Evolutionary conservation across 106 monocot genomes (phyloP), one percentile per base, ranked within the genome.

Genomic region (Allium fistulosum): DNA sequence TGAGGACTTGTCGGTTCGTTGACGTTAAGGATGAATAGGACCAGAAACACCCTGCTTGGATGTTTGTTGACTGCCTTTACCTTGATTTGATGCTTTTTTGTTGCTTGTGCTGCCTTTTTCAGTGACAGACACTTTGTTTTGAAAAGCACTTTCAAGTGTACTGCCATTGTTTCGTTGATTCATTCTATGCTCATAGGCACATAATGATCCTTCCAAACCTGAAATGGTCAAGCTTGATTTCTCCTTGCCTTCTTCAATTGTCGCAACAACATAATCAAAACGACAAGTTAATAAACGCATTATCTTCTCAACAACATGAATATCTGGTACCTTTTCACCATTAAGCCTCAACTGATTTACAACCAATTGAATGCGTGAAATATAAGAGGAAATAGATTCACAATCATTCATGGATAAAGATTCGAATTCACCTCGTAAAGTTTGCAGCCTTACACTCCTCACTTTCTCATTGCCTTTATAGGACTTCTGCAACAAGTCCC

Each of bases 391-490:
- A 28, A 28, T 28, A 28, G 1, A 28, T n/a, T 28, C 28, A 28
- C 28, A 28, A 28, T 28, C 28, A 65, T 61, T 17, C n/a, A 17
- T 26, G 14, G 61, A 61, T 17, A 61, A 45, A 27, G 37, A 13
- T 65, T 65, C 64, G 48, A 27, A 65, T 45, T 65, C 27, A 46
- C 27, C 11, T 65, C 64, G 14, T 65, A 65, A 65, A 13, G 64
- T 65, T 65, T 65, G 64, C 11, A 65, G 2, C 27, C 7, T 65
- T 45, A 65, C 64, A 27, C 37, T 65, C n/a, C 12, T 65, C 18
- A 65, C 64, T 45, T 65, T 65, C 46, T 65, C 64, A 18, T 11
- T 26, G 27, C 64, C 64, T 45, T 46, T 65, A 46, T 9, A 45
- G 9, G 45, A 22, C 48, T 11, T 45, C 37, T 11, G 11, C 37